These are phyloP conservation scores for Talaromyces rugulosus DNA, from an alignment of 2,329 filamentous ascomycete genomes.

Conservation along the genomic window DNA sequence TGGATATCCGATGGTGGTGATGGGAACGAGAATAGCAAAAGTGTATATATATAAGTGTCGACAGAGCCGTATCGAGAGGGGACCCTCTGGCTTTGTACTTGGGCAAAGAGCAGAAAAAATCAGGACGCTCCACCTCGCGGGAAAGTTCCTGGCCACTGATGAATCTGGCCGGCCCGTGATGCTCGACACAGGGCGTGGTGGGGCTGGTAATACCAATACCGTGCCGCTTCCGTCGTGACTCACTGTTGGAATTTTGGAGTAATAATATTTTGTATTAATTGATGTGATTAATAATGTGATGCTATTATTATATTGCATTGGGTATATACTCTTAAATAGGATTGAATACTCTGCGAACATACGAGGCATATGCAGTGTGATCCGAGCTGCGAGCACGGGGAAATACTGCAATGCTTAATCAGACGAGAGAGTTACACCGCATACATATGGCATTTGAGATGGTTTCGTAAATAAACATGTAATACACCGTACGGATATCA, in stretches of 20 bases:
- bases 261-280: background rate
- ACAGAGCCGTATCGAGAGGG: too few relatives aligned
- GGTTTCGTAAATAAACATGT: too few relatives aligned
- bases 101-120: background rate
- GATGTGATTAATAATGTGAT: too few relatives aligned
- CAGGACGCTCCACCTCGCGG: background rate
- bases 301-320: too few relatives aligned
- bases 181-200: background rate
- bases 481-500: background rate
- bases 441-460: too few relatives aligned
- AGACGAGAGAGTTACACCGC: background rate
- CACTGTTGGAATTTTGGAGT: background rate
- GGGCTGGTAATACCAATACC: background rate
- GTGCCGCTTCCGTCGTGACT: background rate
- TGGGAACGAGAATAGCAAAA: background rate
- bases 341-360: too few relatives aligned
- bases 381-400: background rate
- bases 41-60: background rate
- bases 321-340: too few relatives aligned
- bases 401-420: background rate
- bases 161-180: background rate
- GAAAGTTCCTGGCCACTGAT: background rate
- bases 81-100: background rate
- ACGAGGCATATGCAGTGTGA: background rate
- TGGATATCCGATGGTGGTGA: background rate